These are phyloP conservation scores for Trichophyton rubrum DNA, from an alignment of 2,329 filamentous ascomycete genomes.

Conservation along the genomic window DNA sequence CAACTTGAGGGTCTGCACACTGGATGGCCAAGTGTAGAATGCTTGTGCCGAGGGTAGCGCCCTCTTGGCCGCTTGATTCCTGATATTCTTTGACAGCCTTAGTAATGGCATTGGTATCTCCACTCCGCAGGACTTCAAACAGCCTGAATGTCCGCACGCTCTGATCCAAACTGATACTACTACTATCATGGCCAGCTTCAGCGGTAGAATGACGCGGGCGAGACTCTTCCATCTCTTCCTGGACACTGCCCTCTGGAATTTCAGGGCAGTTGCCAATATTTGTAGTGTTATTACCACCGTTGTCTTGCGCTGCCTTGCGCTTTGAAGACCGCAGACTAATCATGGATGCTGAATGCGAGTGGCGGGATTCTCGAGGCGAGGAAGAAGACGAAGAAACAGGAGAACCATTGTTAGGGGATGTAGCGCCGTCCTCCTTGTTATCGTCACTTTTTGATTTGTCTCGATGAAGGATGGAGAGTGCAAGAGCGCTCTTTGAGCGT, in stretches of 20 bases:
- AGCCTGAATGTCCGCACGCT: slow-evolving; percentile 89
- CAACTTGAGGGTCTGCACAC: slow-evolving; percentile 81
- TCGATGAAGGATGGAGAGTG: slow-evolving; percentile 43
- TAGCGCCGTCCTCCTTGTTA: slow-evolving; percentile 23
- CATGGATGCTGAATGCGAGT: slow-evolving; percentile 18
- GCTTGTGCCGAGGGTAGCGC: slow-evolving; percentile 55
- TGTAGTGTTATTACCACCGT: slow-evolving; percentile 5
- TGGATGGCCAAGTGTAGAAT: slow-evolving; percentile 90
- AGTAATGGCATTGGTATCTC: slow-evolving; percentile 80
- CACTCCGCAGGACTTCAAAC: slow-evolving; percentile 81
- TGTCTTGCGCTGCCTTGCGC: slow-evolving; percentile 19
- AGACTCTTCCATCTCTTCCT: slow-evolving; percentile 17
- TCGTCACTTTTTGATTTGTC: slow-evolving; percentile 37
- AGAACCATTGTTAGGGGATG: slow-evolving; percentile 16
- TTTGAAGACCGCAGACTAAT: slow-evolving; percentile 23
- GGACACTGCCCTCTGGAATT: slow-evolving; percentile 16
- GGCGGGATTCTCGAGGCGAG: slow-evolving; percentile 17
- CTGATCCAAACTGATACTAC: slow-evolving; percentile 60
- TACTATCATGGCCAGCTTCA: slow-evolving; percentile 21
- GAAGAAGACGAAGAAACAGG: slow-evolving; percentile 20
- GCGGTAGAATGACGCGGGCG: slow-evolving; percentile 24
- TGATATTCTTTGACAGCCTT: slow-evolving; percentile 56
- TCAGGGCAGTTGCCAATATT: slow-evolving; percentile 14
- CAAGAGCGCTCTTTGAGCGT: slow-evolving; percentile 42
- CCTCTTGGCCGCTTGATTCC: slow-evolving; percentile 39